Evolutionary conservation across 805 yeast species (phyloP).

Genomic region (Kluyveromyces wickerhamii): DNA sequence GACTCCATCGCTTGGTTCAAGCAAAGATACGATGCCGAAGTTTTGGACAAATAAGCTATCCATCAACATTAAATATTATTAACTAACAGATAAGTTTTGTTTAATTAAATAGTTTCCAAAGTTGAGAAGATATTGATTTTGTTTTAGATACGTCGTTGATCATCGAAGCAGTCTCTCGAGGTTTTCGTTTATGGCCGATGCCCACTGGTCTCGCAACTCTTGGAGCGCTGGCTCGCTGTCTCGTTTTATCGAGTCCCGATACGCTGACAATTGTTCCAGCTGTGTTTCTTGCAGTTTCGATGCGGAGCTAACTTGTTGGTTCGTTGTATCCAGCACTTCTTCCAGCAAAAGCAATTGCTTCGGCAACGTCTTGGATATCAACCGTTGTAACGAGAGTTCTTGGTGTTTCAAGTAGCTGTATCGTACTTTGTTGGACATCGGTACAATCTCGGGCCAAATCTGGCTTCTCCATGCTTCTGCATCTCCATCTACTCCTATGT

Average conservation of each 20-base stretch:
- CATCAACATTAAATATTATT: too few species aligned
- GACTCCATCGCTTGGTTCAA: constrained; percentile 98
- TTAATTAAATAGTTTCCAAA: too few species aligned
- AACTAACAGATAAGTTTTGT: too few species aligned
- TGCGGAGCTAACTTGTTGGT: constrained; percentile 22
- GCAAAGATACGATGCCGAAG: constrained; percentile 99
- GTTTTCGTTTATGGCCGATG: constrained; percentile 33
- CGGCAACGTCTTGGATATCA: constrained; percentile 29
- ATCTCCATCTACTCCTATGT: constrained; percentile 7
- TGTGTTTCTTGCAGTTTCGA: constrained; percentile 34
- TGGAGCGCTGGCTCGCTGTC: constrained; percentile 38
- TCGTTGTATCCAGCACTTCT: constrained; percentile 27
- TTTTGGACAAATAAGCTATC: constrained; percentile 67
- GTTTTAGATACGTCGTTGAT: too few species aligned
- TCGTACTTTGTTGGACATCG: constrained; percentile 4
- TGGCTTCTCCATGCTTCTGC: constrained; percentile 14
- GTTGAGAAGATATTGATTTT: too few species aligned
- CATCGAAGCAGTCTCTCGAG: neutral
- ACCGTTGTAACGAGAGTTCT: constrained; percentile 30
- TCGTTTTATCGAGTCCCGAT: constrained; percentile 37
- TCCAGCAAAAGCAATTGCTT: constrained; percentile 34
- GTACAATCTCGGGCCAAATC: constrained; percentile 8
- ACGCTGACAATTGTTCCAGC: constrained; percentile 36
- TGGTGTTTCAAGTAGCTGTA: constrained; percentile 27
- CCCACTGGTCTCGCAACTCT: constrained; percentile 44